Conservation (phyloP, 2,329 filamentous ascomycete genomes). For the Curvularia hawaiiensis region DNA sequence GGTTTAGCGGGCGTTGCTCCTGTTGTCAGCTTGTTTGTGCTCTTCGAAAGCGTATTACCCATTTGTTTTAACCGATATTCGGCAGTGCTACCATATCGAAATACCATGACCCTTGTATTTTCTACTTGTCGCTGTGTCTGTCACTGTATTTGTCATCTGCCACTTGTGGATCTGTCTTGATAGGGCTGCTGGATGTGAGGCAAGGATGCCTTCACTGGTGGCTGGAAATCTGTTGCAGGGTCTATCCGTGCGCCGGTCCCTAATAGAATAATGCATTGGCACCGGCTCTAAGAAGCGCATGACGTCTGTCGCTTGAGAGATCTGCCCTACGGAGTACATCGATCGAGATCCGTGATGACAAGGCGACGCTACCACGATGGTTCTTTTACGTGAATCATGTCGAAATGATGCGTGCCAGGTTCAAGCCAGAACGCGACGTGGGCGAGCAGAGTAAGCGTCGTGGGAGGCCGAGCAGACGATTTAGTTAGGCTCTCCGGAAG, state of each 20-base stretch:
- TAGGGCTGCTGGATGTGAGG: slow-evolving; percentile 8
- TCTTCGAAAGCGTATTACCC: slow-evolving; percentile 15
- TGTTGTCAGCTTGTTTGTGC: slow-evolving; percentile 8
- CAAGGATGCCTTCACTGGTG: slow-evolving; percentile 7
- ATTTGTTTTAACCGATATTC: slow-evolving; percentile 15
- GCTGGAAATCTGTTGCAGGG: slow-evolving; percentile 12
- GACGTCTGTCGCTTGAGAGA: slow-evolving; percentile 18
- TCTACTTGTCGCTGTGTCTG: background rate
- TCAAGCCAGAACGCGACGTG: background rate
- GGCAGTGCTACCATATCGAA: slow-evolving; percentile 7
- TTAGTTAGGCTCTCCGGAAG: slow-evolving; percentile 3
- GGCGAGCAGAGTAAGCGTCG: slow-evolving; percentile 1
- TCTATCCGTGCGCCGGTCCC: slow-evolving; percentile 14
- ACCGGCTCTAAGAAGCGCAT: slow-evolving; percentile 16
- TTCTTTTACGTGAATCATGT: background rate
- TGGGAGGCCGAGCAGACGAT: background rate
- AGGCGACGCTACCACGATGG: background rate
- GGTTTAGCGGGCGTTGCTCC: slow-evolving; percentile 43
- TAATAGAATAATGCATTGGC: slow-evolving; percentile 13
- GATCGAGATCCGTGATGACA: background rate
- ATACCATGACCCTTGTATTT: slow-evolving; percentile 5
- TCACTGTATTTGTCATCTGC: slow-evolving; percentile 2
- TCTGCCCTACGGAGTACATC: background rate
- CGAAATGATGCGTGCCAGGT: background rate
- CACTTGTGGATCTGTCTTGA: slow-evolving; percentile 2